Evolutionary conservation across 2,329 filamentous ascomycete genomes (phyloP).

Genomic region (Ceratocystis lukuohia): DNA sequence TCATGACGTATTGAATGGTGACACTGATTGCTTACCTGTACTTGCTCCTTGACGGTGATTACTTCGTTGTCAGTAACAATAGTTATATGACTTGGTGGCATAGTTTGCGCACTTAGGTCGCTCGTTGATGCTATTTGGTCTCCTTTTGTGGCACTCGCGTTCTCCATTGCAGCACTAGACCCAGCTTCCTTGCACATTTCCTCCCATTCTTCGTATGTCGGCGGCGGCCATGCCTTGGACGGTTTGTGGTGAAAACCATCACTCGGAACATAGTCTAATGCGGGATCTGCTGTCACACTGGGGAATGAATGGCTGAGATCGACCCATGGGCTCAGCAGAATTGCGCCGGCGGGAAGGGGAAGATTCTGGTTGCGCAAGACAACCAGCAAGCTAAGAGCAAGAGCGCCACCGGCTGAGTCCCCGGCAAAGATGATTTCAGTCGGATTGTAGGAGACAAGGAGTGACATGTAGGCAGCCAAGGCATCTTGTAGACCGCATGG

Average conservation of each 20-base stretch:
- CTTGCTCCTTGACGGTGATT: constrained; percentile 74
- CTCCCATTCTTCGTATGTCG: constrained; percentile 60
- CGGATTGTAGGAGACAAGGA: constrained; percentile 63
- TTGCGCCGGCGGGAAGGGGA: constrained; percentile 74
- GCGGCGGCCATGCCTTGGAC: constrained; percentile 82
- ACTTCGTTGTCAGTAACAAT: constrained; percentile 58
- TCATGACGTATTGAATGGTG: background rate
- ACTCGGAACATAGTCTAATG: constrained; percentile 75
- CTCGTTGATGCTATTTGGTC: constrained; percentile 11
- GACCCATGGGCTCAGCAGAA: constrained; percentile 90
- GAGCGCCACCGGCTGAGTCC: constrained; percentile 86
- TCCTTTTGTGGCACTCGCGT: background rate
- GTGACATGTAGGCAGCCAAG: constrained; percentile 71
- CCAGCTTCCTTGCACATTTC: constrained; percentile 37
- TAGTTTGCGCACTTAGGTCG: background rate
- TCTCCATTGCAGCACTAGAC: constrained; percentile 26
- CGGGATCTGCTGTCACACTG: constrained; percentile 59
- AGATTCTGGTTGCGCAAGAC: constrained; percentile 69
- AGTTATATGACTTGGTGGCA: constrained; percentile 23
- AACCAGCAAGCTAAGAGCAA: constrained; percentile 70
- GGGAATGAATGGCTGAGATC: constrained; percentile 94
- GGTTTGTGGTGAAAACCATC: constrained; percentile 85
- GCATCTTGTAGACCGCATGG: constrained; percentile 87
- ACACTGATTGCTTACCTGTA: constrained; percentile 47
- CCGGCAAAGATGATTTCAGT: constrained; percentile 76